Evolutionary conservation across 2,329 filamentous ascomycete species (phyloP), one percentile per base, ranked within the genome.

Genomic region (Amauroascus verrucosus): DNA sequence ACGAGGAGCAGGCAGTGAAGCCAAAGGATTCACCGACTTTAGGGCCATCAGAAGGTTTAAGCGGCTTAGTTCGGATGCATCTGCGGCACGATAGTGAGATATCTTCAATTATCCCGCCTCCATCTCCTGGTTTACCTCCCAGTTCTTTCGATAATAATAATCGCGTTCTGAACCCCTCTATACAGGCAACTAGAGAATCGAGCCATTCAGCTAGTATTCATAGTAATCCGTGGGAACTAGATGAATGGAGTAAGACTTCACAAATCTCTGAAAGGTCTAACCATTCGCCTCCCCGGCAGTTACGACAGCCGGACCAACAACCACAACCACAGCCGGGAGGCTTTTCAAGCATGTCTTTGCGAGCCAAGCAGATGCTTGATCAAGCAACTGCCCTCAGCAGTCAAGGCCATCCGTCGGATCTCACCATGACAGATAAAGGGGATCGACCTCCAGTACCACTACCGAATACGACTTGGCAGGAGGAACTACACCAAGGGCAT

Each of bases 31-130:
- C 89, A 0, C 89, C 90, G 0, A 94, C 88, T 0, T 72, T 95
- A 5, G 85, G 85, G 1, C 84, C 68, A 22, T 56, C 86, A 0
- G 50, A 52, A 26, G 88, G 87, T 0, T 75, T 96, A 14, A 91
- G 84, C 62, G 86, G 85, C 1, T 79, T 95, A 74, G 83, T 95
- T 44, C 82, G 85, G 30, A 84, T 90, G 57, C 93, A 97, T 72
- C 72, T 97, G 38, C 82, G 93, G 48, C 82, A 82, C 32, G 82
- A 84, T 58, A 97, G 91, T 70, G 84, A 84, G 55, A 78, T 82
- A 13, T 97, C 91, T 0, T 94, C 88, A 0, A 76, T 93, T 24
- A 88, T 88, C 60, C 81, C 79, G 24, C 71, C 71, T 53, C 70
- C 69, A 22, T 73, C 72, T 8, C 66, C 68, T 33, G 59, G 59